Base-by-base conservation (phyloP, 1,284 basidiomycete species). In the Xanthoconium separans region DNA sequence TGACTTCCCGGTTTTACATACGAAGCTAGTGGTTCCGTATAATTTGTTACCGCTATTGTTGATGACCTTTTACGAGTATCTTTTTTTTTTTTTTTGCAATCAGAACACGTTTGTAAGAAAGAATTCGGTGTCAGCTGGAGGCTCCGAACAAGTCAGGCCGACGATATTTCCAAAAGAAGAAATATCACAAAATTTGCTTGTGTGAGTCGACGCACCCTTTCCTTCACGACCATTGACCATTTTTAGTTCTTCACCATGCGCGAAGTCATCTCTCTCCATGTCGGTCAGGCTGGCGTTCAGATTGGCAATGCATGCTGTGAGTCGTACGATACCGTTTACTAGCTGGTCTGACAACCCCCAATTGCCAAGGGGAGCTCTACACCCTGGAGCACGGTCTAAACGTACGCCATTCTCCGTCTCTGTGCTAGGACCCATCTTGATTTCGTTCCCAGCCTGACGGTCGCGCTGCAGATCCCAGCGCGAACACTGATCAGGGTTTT, bases 341-440 rank as follows among this genome's bases (percentile, higher is more conserved):
- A 37, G 9, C 7, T 5, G 15, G 27, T 42, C 2, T 50, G 40
- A 3, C 24, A 22, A 51, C 57, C 55, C 29, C 63, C 48, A 2
- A 6, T 42, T 31, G 33, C 44, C 57, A 63, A 84, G 83, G 82
- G 83, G 83, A 85, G 70, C 75, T 85, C 69, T 90, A 99, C 81
- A 97, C 95, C 63, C 85, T 96, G 66, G 97, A 99, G 78, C 97
- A 99, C 75, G 95, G 95, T 70, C 82, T 99, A 64, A 93, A 89
- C 75, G 93, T 95, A 67, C 83, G 49, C 50, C 44, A 39, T 50
- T 55, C 56, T 45, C 29, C 18, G 18, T 42, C 37, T 39, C n/a
- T 20, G 11, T 40, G 36, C 20, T 16, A 20, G 39, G 7, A 20
- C n/a, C 8, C 36, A 10, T 18, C 51, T 16, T 58, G 49, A 49